Evolutionary conservation across 139 green algal species (phyloP), one percentile per base, ranked within the genome.

Genomic region (Auxenochlorella pyrenoidosa): DNA sequence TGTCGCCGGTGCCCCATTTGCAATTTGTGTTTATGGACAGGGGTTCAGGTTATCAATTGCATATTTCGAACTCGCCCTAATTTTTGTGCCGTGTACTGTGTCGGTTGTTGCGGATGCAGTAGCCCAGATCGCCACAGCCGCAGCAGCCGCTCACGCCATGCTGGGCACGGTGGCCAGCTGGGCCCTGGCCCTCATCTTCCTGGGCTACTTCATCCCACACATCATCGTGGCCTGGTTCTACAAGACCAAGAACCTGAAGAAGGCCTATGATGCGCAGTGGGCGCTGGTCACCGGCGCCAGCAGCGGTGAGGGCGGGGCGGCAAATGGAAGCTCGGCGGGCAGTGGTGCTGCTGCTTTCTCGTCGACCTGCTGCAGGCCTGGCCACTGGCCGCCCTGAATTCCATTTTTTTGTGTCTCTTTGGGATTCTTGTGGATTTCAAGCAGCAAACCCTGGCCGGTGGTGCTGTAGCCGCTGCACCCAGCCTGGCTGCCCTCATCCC

Each of bases 221-320:
- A 2, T 94, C 0, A 54, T 96, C 10, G 90, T 95, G 19, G 83
- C 91, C 0, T 89, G 89, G 34, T 95, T 94, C 44, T 97, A 90
- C 89, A 95, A 93, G 72, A 93, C 92, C 22, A 95, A 97, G 51
- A 93, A 99, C 89, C 87, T 99, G 13, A 98, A 97, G 86, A 94
- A 94, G 75, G 86, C 92, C 0, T 99, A 99, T 88, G 92, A 94
- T 75, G 96, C 96, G 0, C 30, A 95, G 24, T 99, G 97, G 97
- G 97, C 93, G 0, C 87, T 99, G 3, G 97, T 99, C 15, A 99
- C 97, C 24, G 97, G 97, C 21, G 87, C 92, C 19, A 97, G 94
- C 90, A 97, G 95, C 75, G 96, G 96, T 98, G 59, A 40, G 38
- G 6, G 10, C 1, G 2, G 38, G 38, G 36, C 32, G 36, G 72